phyloP scores from a whole-genome alignment of 306 rosid species.

The Pyrus bretschneideri region DNA sequence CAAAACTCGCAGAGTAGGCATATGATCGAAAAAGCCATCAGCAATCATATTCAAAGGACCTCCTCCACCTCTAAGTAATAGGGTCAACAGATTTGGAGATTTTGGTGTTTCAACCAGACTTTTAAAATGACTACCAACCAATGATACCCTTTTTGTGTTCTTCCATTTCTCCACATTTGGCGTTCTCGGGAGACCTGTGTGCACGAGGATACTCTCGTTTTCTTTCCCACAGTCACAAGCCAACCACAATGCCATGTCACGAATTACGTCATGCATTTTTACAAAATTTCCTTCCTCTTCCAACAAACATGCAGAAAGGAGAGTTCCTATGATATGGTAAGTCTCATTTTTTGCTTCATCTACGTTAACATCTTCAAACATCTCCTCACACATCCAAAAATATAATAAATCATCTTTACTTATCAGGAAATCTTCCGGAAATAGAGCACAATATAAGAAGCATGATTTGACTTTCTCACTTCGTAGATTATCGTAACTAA shows the following conservation, averaged over 20 bases:
- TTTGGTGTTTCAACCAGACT: background rate
- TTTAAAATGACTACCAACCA: background rate
- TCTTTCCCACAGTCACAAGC: background rate
- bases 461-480: background rate
- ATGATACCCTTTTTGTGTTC: background rate
- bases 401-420: background rate
- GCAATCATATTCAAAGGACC: background rate
- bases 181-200: background rate
- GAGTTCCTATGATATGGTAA: background rate
- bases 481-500: slow-evolving; percentile 8
- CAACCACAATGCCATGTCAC: background rate
- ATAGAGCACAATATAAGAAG: slow-evolving; percentile 7
- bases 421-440: background rate
- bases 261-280: slow-evolving; percentile 4
- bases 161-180: background rate
- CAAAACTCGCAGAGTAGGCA: background rate
- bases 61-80: background rate
- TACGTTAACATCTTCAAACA: background rate
- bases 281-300: background rate
- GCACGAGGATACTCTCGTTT: background rate
- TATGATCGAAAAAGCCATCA: background rate
- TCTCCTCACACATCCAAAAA: slow-evolving; percentile 8
- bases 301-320: background rate
- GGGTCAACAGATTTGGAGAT: background rate
- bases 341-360: background rate